Evolutionary conservation across 2,329 filamentous ascomycete species (phyloP).

Genomic region (Xylaria multiplex): DNA sequence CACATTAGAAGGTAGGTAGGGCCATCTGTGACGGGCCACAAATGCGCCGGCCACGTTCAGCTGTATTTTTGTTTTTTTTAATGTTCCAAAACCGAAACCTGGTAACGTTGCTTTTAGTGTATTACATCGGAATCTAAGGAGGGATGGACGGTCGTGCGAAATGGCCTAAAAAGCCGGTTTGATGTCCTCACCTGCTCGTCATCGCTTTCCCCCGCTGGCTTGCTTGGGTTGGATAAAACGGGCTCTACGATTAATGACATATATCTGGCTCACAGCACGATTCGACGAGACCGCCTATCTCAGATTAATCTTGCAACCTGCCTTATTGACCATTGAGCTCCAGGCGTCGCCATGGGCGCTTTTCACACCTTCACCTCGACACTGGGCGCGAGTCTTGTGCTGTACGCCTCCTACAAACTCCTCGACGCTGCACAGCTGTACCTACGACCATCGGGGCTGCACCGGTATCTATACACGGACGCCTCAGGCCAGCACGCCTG

Average conservation of each 20-base stretch:
- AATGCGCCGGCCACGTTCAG: neutral
- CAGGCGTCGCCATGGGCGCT: conserved; percentile 20
- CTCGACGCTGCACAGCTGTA: conserved; percentile 36
- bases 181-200: neutral
- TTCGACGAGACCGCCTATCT: too few relatives aligned
- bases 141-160: neutral
- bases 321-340: neutral
- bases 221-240: neutral
- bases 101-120: conserved; percentile 6
- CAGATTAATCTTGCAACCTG: neutral
- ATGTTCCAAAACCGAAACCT: neutral
- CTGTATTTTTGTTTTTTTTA: neutral
- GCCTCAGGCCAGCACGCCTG: conserved; percentile 46
- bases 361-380: conserved; percentile 32
- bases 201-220: neutral
- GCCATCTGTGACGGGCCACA: conserved; percentile 11
- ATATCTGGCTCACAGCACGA: conserved; percentile 3
- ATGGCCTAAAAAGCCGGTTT: neutral
- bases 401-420: conserved; percentile 34
- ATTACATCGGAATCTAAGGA: neutral
- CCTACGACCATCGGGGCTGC: conserved; percentile 34
- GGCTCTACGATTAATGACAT: conserved; percentile 4
- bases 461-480: conserved; percentile 39
- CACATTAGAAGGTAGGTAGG: conserved; percentile 16
- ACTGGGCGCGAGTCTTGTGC: conserved; percentile 35